Evolutionary conservation across 2,329 filamentous ascomycete genomes (phyloP), one percentile per base, ranked within the genome.

Genomic region (Fulvia fulva): DNA sequence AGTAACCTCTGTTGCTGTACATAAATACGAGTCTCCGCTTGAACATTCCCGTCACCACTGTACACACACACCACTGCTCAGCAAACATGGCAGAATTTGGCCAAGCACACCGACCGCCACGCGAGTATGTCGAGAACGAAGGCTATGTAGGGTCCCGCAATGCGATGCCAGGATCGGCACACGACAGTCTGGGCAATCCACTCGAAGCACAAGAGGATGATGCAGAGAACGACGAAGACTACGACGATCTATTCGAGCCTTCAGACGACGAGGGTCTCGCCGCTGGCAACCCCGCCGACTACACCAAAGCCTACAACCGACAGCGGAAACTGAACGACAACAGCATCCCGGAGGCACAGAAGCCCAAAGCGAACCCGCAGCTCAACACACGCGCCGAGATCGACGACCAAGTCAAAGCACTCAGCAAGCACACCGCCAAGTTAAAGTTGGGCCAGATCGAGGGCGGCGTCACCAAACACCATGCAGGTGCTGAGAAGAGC

Each of bases 271-370:
- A 87, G 37, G 78, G 85, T 47, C 78, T 85, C 51, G 77, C 78
- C 7, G 80, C 83, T 0, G 80, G 78, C 1, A 84, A 86, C 60
- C 78, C 81, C 0, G 68, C 82, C 41, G 89, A 96, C 73, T 83
- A 91, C 57, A 91, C 90, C 37, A 94, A 95, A 76, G 86, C 87
- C 7, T 94, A 94, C 79, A 96, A 96, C 73, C 87, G 91, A 61
- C 90, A 95, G 72, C 83, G 85, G 59, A 86, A 86, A 69, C 75
- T 89, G 56, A 84, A 86, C 69, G 82, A 85, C 66, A 67, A 73
- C 19, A 75, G 73, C 32, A 75, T 78, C 54, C 77, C 76, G 43
- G 72, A 73, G 63, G 78, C 78, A 61, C 79, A 84, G 50, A 81
- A 84, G 56, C 87, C 88, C 2, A 87, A 88, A 68, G 84, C 85